Evolutionary conservation across 495 filamentous ascomycete species (phyloP), one percentile per base, ranked within the genome.

Genomic region (Hypoxylon subgilvum): DNA sequence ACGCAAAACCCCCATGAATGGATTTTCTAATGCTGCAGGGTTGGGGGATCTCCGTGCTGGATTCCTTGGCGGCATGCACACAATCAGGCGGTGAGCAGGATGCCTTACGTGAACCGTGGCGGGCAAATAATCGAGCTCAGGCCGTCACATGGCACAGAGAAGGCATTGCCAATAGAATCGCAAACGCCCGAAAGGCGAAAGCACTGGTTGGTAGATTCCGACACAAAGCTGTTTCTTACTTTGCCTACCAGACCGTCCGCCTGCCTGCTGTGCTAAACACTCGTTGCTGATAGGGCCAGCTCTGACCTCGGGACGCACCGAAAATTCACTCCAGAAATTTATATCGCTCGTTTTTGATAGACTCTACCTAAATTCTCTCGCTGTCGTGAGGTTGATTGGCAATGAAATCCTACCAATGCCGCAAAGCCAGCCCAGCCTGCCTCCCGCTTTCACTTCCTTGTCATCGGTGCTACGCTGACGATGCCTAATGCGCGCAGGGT

Each of bases 1-100:
- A n/a, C n/a, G n/a, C n/a, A n/a, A 39, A n/a, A 16, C 30, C 21
- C 38, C 38, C 31, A 38, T 57, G 45, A 57, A 62, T 52, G 46
- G 18, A 13, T n/a, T 52, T 39, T 28, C 16, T 32, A 45, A 47
- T 57, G 42, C 52, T 61, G 36, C 53, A 56, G 48, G 40, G 57
- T 57, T 54, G 49, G 50, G 57, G 28, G 32, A 35, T 41, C 30
- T 51, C 38, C 34, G 28, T 9, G 49, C 46, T 61, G 48, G 27
- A 44, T 55, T 55, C 42, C 61, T 67, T 52, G 53, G 54, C 57
- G 41, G 43, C 50, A 51, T 61, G 49, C 63, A 57, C 47, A 61
- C 54, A 52, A 62, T 63, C 23, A 57, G 39, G 67, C 67, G 64
- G 67, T 69, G 67, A 67, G 54, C 55, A 36, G 36, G 25, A 42